phyloP scores from a whole-genome alignment of 2,329 filamentous ascomycete species.

The Claviceps maximensis region DNA sequence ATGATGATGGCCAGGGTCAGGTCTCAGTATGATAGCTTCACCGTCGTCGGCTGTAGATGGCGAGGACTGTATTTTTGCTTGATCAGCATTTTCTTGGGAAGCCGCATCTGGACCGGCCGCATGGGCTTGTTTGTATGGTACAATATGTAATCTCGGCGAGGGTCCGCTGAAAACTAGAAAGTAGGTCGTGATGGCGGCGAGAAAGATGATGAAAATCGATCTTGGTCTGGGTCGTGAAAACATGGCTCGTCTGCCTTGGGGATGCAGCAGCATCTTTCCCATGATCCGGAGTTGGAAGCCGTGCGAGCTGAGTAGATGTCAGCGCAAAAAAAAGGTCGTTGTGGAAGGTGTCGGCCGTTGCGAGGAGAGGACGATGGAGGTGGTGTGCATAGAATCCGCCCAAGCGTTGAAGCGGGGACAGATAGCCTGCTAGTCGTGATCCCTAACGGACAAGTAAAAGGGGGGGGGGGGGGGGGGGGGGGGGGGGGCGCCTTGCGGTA shows the following conservation, averaged over 20 bases:
- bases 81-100: too few species aligned
- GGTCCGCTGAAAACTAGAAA: slow-evolving; percentile 28
- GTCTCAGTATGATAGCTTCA: neutral
- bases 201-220: slow-evolving; percentile 26
- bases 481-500: too few species aligned
- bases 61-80: neutral
- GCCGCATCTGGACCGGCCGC: slow-evolving; percentile 3
- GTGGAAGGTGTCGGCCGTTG: neutral
- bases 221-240: slow-evolving; percentile 26
- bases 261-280: slow-evolving; percentile 23
- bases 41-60: neutral
- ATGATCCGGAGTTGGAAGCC: slow-evolving; percentile 4
- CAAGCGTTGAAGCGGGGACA: neutral
- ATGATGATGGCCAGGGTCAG: slow-evolving; percentile 5
- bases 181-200: slow-evolving; percentile 29
- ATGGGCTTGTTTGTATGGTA: slow-evolving; percentile 15
- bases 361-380: neutral
- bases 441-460: neutral
- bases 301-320: neutral
- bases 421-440: slow-evolving; percentile 5
- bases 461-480: neutral
- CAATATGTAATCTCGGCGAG: slow-evolving; percentile 20
- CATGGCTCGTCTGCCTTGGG: slow-evolving; percentile 16
- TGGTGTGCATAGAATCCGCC: neutral
- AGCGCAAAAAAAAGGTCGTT: neutral